A percentile compares a stretch with the other conserved stretches of the same genome.
Conservation (phyloP, 2,329 filamentous ascomycete genomes). For the Aspergillus jensenii region DNA sequence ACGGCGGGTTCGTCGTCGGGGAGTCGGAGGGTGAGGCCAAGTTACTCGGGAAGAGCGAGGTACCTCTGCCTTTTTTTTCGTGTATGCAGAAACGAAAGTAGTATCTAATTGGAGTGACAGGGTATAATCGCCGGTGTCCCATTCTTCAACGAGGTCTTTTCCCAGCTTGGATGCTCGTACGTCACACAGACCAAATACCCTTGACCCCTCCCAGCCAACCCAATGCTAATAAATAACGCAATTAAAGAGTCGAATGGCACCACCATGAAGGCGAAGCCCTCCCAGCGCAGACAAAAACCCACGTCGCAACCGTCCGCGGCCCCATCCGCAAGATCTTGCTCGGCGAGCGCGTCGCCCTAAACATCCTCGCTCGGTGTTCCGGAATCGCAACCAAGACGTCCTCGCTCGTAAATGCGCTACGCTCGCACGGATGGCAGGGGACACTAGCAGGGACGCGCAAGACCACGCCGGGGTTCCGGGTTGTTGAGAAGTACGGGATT, state of each 20-base stretch:
- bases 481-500: conserved; percentile 99
- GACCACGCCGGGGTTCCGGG: conserved; percentile 90
- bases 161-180: conserved; percentile 78
- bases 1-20: conserved; percentile 94
- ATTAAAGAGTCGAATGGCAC: conserved; percentile 75
- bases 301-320: conserved; percentile 79
- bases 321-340: conserved; percentile 81
- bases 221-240: background rate
- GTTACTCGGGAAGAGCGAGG: conserved; percentile 59
- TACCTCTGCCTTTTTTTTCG: conserved; percentile 18
- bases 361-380: conserved; percentile 85
- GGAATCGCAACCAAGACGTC: conserved; percentile 72
- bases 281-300: conserved; percentile 52
- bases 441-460: conserved; percentile 93
- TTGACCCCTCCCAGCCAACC: background rate
- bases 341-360: conserved; percentile 91
- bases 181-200: conserved; percentile 24
- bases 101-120: conserved; percentile 25
- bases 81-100: background rate
- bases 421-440: conserved; percentile 70
- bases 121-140: conserved; percentile 88
- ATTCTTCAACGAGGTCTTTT: conserved; percentile 93
- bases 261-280: conserved; percentile 71
- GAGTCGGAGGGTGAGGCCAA: conserved; percentile 44
- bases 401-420: conserved; percentile 52